Conservation (phyloP, 2,329 filamentous ascomycete species). For the Aspergillus pseudotamarii region DNA sequence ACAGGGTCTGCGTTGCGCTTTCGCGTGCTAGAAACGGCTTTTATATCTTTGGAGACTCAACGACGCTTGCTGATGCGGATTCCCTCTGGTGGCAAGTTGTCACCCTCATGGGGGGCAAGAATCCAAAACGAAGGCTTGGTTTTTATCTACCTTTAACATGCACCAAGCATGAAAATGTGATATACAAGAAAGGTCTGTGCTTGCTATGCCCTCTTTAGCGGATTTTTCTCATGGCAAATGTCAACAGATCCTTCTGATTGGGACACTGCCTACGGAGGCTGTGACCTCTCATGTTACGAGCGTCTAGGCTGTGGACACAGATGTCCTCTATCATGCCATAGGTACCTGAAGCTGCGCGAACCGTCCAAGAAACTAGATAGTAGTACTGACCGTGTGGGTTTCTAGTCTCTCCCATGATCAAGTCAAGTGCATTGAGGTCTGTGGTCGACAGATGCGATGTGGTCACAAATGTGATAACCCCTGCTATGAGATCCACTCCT, state of each 20-base stretch:
- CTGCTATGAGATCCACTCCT: constrained; percentile 34
- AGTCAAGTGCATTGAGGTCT: constrained; percentile 40
- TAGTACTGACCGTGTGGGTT: neutral
- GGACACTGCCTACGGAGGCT: constrained; percentile 57
- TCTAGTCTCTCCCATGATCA: constrained; percentile 41
- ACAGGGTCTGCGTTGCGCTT: constrained; percentile 64
- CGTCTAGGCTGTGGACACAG: constrained; percentile 54
- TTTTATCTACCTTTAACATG: constrained; percentile 66
- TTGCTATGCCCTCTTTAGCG: neutral
- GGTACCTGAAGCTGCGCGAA: constrained; percentile 34
- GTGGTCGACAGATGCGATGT: constrained; percentile 38
- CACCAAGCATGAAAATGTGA: constrained; percentile 57
- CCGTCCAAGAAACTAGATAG: neutral
- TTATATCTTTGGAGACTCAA: constrained; percentile 80
- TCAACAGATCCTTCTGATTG: constrained; percentile 55
- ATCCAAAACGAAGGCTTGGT: constrained; percentile 40
- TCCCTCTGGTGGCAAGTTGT: constrained; percentile 57
- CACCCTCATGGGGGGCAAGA: constrained; percentile 41
- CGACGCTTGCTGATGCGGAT: constrained; percentile 52
- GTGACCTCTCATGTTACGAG: constrained; percentile 49
- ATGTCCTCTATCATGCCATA: constrained; percentile 58
- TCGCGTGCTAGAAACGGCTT: constrained; percentile 76
- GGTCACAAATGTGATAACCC: constrained; percentile 39
- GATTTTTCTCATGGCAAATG: constrained; percentile 15
- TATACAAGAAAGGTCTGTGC: constrained; percentile 50